phyloP scores from a whole-genome alignment of 192 early-diverging fungal species.

The Mortierella hygrophila region DNA sequence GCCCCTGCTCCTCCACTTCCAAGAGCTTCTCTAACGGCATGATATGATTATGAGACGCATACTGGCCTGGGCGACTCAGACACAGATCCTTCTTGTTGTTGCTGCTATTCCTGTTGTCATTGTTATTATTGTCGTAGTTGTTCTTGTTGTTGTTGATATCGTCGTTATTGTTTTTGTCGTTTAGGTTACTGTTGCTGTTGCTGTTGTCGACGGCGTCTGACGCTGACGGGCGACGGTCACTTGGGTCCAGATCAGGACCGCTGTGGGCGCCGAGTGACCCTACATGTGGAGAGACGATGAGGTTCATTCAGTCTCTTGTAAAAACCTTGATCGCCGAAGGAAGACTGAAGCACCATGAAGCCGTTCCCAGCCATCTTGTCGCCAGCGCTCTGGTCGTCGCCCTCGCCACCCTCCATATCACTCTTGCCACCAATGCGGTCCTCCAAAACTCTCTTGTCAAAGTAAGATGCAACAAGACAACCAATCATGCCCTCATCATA shows the following conservation, averaged over 20 bases:
- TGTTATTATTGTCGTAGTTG: slow-evolving; percentile 4
- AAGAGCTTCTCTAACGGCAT: slow-evolving; percentile 35
- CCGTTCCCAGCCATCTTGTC: slow-evolving; percentile 13
- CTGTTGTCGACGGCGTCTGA: neutral
- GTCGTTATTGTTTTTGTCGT: neutral
- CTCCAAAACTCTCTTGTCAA: slow-evolving; percentile 22
- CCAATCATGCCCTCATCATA: slow-evolving; percentile 4
- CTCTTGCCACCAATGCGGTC: neutral
- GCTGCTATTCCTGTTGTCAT: neutral
- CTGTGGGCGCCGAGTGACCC: slow-evolving; percentile 36
- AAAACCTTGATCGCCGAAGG: slow-evolving; percentile 41
- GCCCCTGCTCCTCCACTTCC: slow-evolving; percentile 33
- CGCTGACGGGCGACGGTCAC: neutral
- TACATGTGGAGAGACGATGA: slow-evolving; percentile 41
- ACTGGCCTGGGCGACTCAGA: slow-evolving; percentile 38
- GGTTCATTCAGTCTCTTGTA: slow-evolving; percentile 49
- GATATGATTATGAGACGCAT: slow-evolving; percentile 53
- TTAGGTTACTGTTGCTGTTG: neutral
- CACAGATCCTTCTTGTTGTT: slow-evolving; percentile 28
- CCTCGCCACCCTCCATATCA: neutral
- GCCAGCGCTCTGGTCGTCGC: neutral
- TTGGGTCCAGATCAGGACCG: neutral
- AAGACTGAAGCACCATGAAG: slow-evolving; percentile 30
- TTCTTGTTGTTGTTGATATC: neutral
- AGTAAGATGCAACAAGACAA: slow-evolving; percentile 28